phyloP scores from a whole-genome alignment of 805 yeast species.

The Nakazawaea peltata region DNA sequence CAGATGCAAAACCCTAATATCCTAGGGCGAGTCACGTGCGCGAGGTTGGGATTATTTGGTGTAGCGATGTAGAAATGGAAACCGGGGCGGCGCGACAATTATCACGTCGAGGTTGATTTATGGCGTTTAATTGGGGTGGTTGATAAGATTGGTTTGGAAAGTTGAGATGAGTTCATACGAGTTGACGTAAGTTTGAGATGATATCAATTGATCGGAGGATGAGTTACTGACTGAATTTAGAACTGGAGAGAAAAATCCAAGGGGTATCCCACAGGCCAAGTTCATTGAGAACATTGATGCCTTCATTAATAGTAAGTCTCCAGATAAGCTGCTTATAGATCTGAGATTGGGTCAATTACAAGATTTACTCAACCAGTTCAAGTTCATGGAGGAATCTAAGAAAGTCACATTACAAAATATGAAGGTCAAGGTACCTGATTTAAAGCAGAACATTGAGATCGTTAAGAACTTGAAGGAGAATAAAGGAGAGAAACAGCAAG shows the following conservation, averaged over 20 bases:
- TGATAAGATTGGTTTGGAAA: not conserved
- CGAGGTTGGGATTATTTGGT: not conserved
- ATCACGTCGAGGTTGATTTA: not conserved
- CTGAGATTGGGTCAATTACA: conserved; percentile 58
- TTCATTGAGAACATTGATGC: conserved; percentile 80
- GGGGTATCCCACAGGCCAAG: conserved; percentile 97
- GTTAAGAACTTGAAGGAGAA: conserved; percentile 51
- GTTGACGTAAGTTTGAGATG: not conserved
- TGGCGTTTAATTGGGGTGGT: not conserved
- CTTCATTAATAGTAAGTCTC: conserved; percentile 40
- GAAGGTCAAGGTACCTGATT: conserved; percentile 80
- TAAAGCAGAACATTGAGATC: conserved; percentile 73
- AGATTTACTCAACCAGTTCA: conserved; percentile 83
- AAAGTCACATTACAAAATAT: conserved; percentile 42
- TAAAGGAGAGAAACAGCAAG: conserved; percentile 29
- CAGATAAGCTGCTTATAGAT: conserved; percentile 22
- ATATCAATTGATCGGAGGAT: not conserved
- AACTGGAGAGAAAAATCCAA: conserved; percentile 63
- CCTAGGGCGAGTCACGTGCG: not conserved
- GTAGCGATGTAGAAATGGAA: not conserved
- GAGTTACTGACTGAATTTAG: conserved; percentile 19
- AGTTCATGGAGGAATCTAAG: conserved; percentile 69
- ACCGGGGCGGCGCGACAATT: not conserved
- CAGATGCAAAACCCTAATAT: too few relatives aligned
- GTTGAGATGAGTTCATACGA: conserved; percentile 4